Base-by-base conservation (phyloP, 768 basidiomycete species). In the Hypsizygus marmoreus region DNA sequence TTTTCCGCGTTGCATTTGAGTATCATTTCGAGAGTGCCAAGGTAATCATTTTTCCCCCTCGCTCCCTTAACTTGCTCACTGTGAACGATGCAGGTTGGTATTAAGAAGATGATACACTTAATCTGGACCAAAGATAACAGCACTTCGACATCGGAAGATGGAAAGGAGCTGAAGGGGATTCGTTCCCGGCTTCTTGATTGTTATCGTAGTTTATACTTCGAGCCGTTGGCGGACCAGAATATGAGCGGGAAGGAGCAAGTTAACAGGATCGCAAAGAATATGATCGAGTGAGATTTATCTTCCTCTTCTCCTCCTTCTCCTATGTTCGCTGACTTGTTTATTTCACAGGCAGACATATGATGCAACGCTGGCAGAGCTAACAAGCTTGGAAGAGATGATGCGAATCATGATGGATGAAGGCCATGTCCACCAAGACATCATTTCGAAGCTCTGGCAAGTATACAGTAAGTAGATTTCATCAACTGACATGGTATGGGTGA, bases 101-200 rank as follows among this genome's bases (percentile, higher is more conserved):
- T 99, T 60, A 93, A 89, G 72, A 91, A 86, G 59, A 97, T 98
- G 95, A 63, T 99, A 11, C 97, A 98, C 64, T 74, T 99, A 19
- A 91, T 99, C 55, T 98, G 97, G 97, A 80, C 81, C 20, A 98
- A 98, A 62, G 95, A 99, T 59, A 92, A 92, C 59, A 87, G 71
- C 40, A 75, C 80, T 17, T 81, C 88, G n/a, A 81, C 81, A n/a
- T 65, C 73, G 3, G 78, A 79, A 55, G 79, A 79, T 38, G 76
- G 75, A 2, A 72, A 76, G 42, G 91, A 95, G 62, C 65, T 93
- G 35, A 95, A 94, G 63, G 93, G 95, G 20, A 77, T 98, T 47
- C 82, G 92, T 4, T 84, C 90, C 36, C 78, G 87, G 25, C 74
- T 98, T 28, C 74, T 99, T 51, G 95, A 98, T 57, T 88, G 86